Evolutionary conservation across 2,329 filamentous ascomycete species (phyloP).

Genomic region (Xylariaceae sp.): DNA sequence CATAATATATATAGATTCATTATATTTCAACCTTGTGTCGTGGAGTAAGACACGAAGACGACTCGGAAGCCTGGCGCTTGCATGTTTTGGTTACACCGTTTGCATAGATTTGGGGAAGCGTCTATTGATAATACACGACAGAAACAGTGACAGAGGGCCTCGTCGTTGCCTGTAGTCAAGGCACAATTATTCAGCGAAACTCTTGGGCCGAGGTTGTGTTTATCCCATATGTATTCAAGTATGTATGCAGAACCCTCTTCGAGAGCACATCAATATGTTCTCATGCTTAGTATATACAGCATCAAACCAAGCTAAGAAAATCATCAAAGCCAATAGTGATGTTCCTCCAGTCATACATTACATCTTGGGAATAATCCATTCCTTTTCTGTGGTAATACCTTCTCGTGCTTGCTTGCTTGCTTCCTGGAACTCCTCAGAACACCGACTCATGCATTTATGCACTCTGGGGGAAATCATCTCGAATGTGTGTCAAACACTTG

Average conservation of each 20-base stretch:
- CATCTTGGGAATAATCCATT: not conserved
- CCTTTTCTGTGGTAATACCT: not conserved
- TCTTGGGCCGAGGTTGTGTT: not conserved
- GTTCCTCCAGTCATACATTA: not conserved
- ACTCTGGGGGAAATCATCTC: slow-evolving; percentile 12
- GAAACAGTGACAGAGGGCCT: not conserved
- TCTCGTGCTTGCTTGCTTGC: not conserved
- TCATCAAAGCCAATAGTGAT: not conserved
- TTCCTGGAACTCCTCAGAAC: slow-evolving; percentile 22
- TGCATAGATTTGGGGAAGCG: slow-evolving; percentile 17
- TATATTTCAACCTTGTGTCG: slow-evolving; percentile 3
- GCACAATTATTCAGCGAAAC: not conserved
- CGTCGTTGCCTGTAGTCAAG: not conserved
- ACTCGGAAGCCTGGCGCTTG: not conserved
- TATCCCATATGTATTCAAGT: not conserved
- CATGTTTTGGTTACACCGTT: slow-evolving; percentile 15
- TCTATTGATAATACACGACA: slow-evolving; percentile 8
- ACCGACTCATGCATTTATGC: slow-evolving; percentile 29
- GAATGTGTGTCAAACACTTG: slow-evolving; percentile 24
- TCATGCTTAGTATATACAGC: slow-evolving; percentile 20
- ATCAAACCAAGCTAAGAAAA: slow-evolving; percentile 2
- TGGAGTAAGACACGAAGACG: slow-evolving; percentile 10
- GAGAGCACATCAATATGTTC: not conserved
- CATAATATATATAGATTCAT: slow-evolving; percentile 26
- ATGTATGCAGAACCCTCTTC: not conserved